A percentile compares a stretch with the other conserved stretches of the same genome.
Conservation (phyloP, 257 asterid species). For the Nicotiana benthamiana region DNA sequence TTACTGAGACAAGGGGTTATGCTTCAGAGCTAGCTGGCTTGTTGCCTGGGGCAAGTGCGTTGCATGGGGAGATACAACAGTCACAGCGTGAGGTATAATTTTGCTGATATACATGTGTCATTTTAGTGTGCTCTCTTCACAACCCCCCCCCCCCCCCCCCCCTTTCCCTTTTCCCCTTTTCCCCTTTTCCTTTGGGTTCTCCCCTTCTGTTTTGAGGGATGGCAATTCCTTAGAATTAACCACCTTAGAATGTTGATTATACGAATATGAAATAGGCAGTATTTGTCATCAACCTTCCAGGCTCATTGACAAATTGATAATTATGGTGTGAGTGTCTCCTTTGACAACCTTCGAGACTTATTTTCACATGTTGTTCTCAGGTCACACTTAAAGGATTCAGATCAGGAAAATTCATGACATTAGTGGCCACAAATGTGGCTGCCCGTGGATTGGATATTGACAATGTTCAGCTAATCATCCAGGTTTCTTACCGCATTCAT, state of each 20-base stretch:
- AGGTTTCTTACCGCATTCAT: constrained; percentile 39
- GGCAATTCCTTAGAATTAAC: background rate
- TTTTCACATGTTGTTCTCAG: constrained; percentile 25
- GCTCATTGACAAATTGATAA: background rate
- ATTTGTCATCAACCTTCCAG: background rate
- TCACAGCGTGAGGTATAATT: constrained; percentile 78
- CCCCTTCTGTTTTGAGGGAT: background rate
- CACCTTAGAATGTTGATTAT: background rate
- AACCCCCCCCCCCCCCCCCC: background rate
- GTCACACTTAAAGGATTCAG: constrained; percentile 83
- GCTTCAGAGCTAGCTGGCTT: constrained; percentile 89
- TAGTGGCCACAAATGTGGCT: constrained; percentile 96
- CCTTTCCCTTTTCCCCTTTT: background rate
- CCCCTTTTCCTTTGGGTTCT: background rate
- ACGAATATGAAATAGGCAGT: background rate
- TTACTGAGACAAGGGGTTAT: constrained; percentile 83
- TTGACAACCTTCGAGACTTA: background rate
- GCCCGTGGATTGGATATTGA: constrained; percentile 97
- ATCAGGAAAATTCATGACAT: constrained; percentile 73
- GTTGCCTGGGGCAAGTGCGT: constrained; percentile 92
- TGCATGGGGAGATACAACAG: constrained; percentile 98
- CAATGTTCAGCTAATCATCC: constrained; percentile 90
- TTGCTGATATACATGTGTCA: background rate
- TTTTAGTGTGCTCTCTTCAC: background rate
- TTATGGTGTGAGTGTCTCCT: background rate